Conservation (phyloP, 768 basidiomycete species). For the Russula vinacea region DNA sequence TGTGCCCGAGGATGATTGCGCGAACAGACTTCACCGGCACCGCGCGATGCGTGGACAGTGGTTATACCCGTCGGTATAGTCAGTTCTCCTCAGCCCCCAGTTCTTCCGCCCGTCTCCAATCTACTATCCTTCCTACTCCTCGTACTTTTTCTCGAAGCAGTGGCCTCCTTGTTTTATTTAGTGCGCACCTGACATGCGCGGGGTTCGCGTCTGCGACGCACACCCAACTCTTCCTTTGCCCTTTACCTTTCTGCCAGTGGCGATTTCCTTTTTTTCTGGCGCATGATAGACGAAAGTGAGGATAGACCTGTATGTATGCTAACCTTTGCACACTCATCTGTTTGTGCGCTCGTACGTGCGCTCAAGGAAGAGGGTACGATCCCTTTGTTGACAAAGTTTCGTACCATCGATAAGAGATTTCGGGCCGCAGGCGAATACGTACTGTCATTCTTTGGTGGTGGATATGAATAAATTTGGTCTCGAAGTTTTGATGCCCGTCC, state of each 20-base stretch:
- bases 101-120: not conserved
- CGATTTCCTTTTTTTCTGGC: not conserved
- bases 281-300: conserved; percentile 3
- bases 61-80: not conserved
- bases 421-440: not conserved
- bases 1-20: not conserved
- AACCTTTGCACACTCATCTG: not conserved
- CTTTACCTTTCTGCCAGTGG: not conserved
- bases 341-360: not conserved
- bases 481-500: not conserved
- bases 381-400: not conserved
- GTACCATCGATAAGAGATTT: conserved; percentile 7
- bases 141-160: not conserved
- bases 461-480: not conserved
- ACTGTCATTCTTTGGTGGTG: not conserved
- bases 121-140: not conserved
- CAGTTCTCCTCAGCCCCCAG: not conserved
- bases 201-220: not conserved
- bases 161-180: not conserved
- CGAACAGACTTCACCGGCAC: conserved; percentile 4
- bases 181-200: not conserved
- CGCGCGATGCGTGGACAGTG: conserved; percentile 19
- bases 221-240: not conserved
- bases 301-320: conserved; percentile 9
- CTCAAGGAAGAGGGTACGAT: not conserved